Percentiles rank a stretch among this genome's conserved stretches.
phyloP scores from a whole-genome alignment of 345 rosid species.

The Camelina neglecta region DNA sequence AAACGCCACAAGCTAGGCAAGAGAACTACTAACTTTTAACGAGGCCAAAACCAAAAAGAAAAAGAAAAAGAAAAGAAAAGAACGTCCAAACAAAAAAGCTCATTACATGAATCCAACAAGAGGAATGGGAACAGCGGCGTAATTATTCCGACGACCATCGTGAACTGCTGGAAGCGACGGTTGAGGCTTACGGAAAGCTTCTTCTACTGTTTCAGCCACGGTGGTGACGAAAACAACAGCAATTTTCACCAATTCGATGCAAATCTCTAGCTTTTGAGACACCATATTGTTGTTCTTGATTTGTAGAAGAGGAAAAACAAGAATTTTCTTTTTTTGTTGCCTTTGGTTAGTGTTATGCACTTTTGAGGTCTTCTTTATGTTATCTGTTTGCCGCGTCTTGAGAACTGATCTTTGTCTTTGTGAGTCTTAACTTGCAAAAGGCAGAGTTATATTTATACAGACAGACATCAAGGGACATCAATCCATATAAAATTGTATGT shows the following conservation, averaged over 20 bases:
- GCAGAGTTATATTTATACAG: conserved; percentile 33
- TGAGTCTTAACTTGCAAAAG: conserved; percentile 33
- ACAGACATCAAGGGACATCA: neutral
- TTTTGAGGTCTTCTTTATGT: conserved; percentile 27
- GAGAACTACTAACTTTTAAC: conserved; percentile 32
- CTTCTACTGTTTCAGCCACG: conserved; percentile 56
- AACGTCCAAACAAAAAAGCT: conserved; percentile 1
- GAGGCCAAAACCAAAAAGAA: conserved; percentile 27
- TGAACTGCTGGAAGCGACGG: conserved; percentile 19
- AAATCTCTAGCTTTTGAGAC: conserved; percentile 56
- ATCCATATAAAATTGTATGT: conserved; percentile 7
- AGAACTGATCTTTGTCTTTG: conserved; percentile 26
- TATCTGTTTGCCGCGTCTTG: conserved; percentile 36
- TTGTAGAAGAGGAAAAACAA: neutral
- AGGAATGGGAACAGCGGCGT: conserved; percentile 44
- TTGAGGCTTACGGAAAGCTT: conserved; percentile 37
- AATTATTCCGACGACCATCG: conserved; percentile 30
- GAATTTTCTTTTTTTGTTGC: neutral
- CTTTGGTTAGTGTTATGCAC: conserved; percentile 27
- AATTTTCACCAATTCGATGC: conserved; percentile 51
- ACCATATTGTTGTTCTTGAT: conserved; percentile 45
- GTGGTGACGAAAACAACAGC: conserved; percentile 51
- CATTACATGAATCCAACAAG: conserved; percentile 60
- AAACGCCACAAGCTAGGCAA: conserved; percentile 28
- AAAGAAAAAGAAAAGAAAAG: neutral